These are phyloP conservation scores for Suhomyces sp. DNA, from an alignment of 805 yeast genomes.

Conservation along the genomic window DNA sequence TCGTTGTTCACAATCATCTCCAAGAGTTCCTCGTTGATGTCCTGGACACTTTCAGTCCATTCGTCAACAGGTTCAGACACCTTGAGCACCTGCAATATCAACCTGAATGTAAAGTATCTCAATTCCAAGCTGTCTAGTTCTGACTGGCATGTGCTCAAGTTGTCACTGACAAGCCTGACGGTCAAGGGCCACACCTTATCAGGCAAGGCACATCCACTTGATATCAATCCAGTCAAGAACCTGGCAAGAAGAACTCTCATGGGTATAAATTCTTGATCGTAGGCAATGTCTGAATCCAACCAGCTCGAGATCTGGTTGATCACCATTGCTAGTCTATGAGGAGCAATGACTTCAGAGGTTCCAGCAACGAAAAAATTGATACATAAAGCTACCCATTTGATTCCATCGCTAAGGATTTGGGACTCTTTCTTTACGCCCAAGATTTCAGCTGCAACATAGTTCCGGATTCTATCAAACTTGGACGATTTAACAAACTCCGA, in stretches of 20 bases:
- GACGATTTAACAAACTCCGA: slow-evolving; percentile 32
- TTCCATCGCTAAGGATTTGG: slow-evolving; percentile 43
- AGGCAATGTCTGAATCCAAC: slow-evolving; percentile 61
- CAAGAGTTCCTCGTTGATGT: slow-evolving; percentile 41
- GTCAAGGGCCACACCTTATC: slow-evolving; percentile 39
- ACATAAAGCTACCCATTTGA: slow-evolving; percentile 47
- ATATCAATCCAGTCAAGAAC: slow-evolving; percentile 33
- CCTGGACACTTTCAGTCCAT: slow-evolving; percentile 33
- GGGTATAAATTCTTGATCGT: slow-evolving; percentile 50
- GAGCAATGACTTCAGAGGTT: slow-evolving; percentile 47
- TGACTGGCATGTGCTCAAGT: slow-evolving; percentile 40
- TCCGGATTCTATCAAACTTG: slow-evolving; percentile 52
- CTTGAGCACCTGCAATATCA: slow-evolving; percentile 22
- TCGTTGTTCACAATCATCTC: slow-evolving; percentile 37
- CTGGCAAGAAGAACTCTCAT: slow-evolving; percentile 51
- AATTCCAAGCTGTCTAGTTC: slow-evolving; percentile 42
- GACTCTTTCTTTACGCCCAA: slow-evolving; percentile 47
- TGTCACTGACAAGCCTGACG: slow-evolving; percentile 39
- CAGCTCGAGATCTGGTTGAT: slow-evolving; percentile 51
- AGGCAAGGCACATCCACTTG: slow-evolving; percentile 14
- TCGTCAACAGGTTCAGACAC: slow-evolving; percentile 27
- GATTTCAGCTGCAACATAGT: slow-evolving; percentile 61
- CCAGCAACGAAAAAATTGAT: slow-evolving; percentile 38
- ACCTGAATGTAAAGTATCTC: slow-evolving; percentile 44
- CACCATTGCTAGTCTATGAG: slow-evolving; percentile 64